Percentiles rank a stretch among this genome's conserved stretches.
phyloP scores from a whole-genome alignment of 768 basidiomycete species.

The Podaxis pistillaris region DNA sequence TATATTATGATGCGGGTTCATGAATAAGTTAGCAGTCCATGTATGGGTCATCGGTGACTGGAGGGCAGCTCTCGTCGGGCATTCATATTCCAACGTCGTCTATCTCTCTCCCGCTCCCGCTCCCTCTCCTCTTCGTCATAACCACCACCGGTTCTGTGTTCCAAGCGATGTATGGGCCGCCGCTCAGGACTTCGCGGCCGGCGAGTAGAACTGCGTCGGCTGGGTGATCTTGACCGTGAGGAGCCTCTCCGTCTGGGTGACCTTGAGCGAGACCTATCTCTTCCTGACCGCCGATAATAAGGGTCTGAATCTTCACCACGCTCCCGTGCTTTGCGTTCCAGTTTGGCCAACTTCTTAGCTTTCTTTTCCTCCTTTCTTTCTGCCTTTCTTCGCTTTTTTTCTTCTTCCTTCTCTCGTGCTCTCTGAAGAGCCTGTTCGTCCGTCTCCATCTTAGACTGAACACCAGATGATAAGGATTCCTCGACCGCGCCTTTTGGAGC shows the following conservation, averaged over 20 bases:
- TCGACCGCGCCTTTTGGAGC: slow-evolving; percentile 36
- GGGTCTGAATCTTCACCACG: slow-evolving; percentile 19
- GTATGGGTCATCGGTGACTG: slow-evolving; percentile 18
- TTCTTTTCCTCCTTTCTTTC: slow-evolving; percentile 61
- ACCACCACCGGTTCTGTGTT: slow-evolving; percentile 11
- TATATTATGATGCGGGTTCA: slow-evolving; percentile 13
- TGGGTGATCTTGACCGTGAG: slow-evolving; percentile 23
- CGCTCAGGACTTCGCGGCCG: slow-evolving; percentile 9
- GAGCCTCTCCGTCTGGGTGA: slow-evolving; percentile 21
- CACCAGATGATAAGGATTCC: slow-evolving; percentile 21
- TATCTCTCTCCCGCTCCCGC: slow-evolving; percentile 30
- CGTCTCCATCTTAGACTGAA: slow-evolving; percentile 25
- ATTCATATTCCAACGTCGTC: slow-evolving; percentile 53
- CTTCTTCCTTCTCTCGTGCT: slow-evolving; percentile 43
- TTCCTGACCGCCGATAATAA: slow-evolving; percentile 19
- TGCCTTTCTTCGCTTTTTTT: slow-evolving; percentile 48
- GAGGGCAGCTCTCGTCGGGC: slow-evolving; percentile 33
- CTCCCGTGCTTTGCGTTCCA: slow-evolving; percentile 13
- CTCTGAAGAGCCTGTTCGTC: slow-evolving; percentile 18
- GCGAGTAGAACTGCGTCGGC: slow-evolving; percentile 16
- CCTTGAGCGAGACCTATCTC: slow-evolving; percentile 32
- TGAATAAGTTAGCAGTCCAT: not conserved
- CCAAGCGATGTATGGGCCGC: not conserved
- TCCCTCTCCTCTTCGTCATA: slow-evolving; percentile 24
- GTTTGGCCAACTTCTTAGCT: slow-evolving; percentile 43